Conservation (phyloP, 2,329 filamentous ascomycete genomes). For the Ilyonectria mors-panacis region DNA sequence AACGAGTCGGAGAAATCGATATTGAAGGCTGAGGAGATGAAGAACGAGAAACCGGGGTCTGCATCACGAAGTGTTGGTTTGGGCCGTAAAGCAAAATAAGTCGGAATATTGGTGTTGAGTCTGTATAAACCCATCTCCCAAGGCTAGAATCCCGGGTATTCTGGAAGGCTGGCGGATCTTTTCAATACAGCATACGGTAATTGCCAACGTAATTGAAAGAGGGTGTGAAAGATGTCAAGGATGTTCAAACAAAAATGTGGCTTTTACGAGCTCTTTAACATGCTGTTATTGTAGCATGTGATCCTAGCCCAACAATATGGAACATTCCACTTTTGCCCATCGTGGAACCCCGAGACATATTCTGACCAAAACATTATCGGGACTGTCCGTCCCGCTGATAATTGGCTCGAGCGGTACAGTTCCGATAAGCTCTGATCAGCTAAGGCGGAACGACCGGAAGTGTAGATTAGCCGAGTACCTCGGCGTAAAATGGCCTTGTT, state of each 20-base stretch:
- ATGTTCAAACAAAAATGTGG: not conserved
- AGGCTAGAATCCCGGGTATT: too few species aligned
- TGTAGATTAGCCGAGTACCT: conserved; percentile 1
- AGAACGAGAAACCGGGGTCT: not conserved
- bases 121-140: not conserved
- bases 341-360: not conserved
- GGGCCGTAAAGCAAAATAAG: not conserved
- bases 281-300: not conserved
- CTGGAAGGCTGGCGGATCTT: not conserved
- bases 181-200: not conserved
- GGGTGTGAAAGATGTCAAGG: not conserved
- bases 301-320: not conserved
- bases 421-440: too few species aligned
- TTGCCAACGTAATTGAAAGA: not conserved
- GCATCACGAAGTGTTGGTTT: not conserved
- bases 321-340: not conserved
- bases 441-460: not conserved
- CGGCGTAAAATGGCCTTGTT: not conserved
- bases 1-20: not conserved
- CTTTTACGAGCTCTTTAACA: not conserved
- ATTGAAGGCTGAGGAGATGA: not conserved
- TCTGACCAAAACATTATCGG: not conserved
- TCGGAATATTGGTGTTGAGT: not conserved
- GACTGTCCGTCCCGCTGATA: not conserved
- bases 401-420: not conserved